Evolutionary conservation across 495 filamentous ascomycete genomes (phyloP).

Genomic region (Hypoxylon fuscum): DNA sequence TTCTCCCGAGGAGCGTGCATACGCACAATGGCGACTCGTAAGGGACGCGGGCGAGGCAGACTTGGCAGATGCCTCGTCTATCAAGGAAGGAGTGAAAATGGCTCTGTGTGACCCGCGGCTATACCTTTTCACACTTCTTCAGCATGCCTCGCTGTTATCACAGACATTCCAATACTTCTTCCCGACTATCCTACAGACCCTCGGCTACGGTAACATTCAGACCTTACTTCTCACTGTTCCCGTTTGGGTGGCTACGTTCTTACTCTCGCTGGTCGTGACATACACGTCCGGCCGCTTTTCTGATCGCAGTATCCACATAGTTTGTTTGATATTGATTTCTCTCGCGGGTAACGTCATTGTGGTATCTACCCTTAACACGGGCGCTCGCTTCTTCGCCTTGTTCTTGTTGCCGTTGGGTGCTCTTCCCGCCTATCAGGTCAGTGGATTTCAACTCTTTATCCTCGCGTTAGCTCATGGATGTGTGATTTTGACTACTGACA

Average conservation of each 20-base stretch:
- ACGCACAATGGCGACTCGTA: conserved; percentile 52
- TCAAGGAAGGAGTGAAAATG: conserved; percentile 51
- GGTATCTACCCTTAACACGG: conserved; percentile 53
- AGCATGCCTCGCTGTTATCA: conserved; percentile 52
- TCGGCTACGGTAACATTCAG: conserved; percentile 60
- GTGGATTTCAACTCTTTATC: no score
- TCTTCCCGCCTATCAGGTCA: conserved; percentile 51
- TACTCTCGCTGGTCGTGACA: conserved; percentile 49
- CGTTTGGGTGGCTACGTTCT: conserved; percentile 52
- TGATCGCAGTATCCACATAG: conserved; percentile 56
- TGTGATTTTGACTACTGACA: conserved; percentile 32
- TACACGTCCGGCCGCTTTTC: conserved; percentile 50
- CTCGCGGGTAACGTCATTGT: conserved; percentile 61
- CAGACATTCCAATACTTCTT: conserved; percentile 63
- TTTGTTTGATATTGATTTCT: conserved; percentile 55
- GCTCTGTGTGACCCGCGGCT: conserved; percentile 53
- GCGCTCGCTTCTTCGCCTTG: conserved; percentile 60
- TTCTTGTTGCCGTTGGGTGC: conserved; percentile 62
- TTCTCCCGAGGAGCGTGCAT: conserved; percentile 50
- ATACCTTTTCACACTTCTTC: conserved; percentile 58
- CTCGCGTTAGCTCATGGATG: conserved; percentile 6
- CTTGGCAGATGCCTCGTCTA: conserved; percentile 30
- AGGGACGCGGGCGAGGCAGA: conserved; percentile 53
- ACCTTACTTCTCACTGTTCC: conserved; percentile 64
- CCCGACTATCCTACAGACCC: conserved; percentile 62